Conservation (phyloP, 1,284 basidiomycete genomes). For the Cutaneotrichosporon cyanovorans region DNA sequence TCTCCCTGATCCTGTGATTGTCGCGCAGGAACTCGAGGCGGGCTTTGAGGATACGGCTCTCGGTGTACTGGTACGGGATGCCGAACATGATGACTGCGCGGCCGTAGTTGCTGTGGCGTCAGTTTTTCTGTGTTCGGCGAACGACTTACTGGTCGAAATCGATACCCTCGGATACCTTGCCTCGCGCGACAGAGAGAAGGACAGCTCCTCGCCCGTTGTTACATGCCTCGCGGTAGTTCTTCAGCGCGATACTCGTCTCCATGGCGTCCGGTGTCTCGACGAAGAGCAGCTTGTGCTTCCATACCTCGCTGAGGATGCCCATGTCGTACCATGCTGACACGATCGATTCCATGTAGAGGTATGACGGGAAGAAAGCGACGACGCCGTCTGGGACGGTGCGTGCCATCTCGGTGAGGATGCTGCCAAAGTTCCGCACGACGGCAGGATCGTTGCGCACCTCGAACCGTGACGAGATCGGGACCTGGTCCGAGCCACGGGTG, state of each 20-base stretch:
- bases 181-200: slow-evolving; percentile 91
- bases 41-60: slow-evolving; percentile 94
- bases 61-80: slow-evolving; percentile 97
- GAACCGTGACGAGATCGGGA: slow-evolving; percentile 97
- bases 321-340: slow-evolving; percentile 99
- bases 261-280: slow-evolving; percentile 99
- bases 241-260: slow-evolving; percentile 94
- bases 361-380: slow-evolving; percentile 98
- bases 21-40: slow-evolving; percentile 97
- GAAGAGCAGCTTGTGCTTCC: slow-evolving; percentile 99
- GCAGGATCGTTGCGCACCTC: slow-evolving; percentile 99
- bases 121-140: neutral
- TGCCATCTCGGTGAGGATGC: slow-evolving; percentile 94
- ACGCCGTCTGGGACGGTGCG: slow-evolving; percentile 99
- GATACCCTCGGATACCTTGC: slow-evolving; percentile 99
- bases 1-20: slow-evolving; percentile 94
- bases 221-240: slow-evolving; percentile 95
- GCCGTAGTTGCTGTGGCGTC: slow-evolving; percentile 69
- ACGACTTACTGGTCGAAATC: slow-evolving; percentile 81
- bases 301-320: slow-evolving; percentile 98
- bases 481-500: slow-evolving; percentile 95
- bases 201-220: slow-evolving; percentile 98
- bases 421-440: slow-evolving; percentile 97
- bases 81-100: slow-evolving; percentile 99
- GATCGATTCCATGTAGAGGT: slow-evolving; percentile 99